Evolutionary conservation across 208 protist species (phyloP).

Genomic region (Lotmaria passim): DNA sequence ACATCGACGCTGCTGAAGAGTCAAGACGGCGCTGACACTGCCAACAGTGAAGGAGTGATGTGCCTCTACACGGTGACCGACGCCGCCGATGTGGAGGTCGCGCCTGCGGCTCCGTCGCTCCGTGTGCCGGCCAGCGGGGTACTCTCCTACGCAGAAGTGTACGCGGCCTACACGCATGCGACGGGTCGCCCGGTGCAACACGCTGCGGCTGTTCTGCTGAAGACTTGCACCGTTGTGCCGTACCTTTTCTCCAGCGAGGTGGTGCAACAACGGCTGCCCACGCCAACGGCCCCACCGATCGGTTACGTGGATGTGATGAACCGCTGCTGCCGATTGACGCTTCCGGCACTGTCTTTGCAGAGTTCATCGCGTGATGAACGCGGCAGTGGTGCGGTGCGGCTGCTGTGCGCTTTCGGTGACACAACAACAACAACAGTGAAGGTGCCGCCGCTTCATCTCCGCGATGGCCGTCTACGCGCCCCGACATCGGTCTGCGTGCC

Average conservation of each 20-base stretch:
- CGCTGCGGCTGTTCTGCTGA: conserved; percentile 6
- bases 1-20: neutral
- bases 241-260: conserved; percentile 24
- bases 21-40: neutral
- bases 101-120: neutral
- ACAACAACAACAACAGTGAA: neutral
- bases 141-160: conserved; percentile 6
- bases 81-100: neutral
- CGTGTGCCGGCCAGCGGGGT: neutral
- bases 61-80: conserved; percentile 13
- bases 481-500: conserved; percentile 12
- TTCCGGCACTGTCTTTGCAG: neutral
- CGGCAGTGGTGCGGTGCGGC: neutral
- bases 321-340: conserved; percentile 8
- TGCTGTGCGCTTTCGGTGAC: conserved; percentile 2
- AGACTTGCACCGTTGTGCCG: conserved; percentile 3
- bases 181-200: conserved; percentile 15
- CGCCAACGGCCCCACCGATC: conserved; percentile 1
- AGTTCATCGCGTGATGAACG: neutral
- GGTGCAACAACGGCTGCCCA: conserved; percentile 2
- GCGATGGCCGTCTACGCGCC: neutral
- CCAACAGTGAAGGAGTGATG: neutral
- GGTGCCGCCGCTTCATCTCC: neutral
- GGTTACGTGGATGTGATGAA: conserved; percentile 23
- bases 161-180: conserved; percentile 1